phyloP scores from a whole-genome alignment of 108 stramenopile genomes.

The Aurantiochytrium sp. region DNA sequence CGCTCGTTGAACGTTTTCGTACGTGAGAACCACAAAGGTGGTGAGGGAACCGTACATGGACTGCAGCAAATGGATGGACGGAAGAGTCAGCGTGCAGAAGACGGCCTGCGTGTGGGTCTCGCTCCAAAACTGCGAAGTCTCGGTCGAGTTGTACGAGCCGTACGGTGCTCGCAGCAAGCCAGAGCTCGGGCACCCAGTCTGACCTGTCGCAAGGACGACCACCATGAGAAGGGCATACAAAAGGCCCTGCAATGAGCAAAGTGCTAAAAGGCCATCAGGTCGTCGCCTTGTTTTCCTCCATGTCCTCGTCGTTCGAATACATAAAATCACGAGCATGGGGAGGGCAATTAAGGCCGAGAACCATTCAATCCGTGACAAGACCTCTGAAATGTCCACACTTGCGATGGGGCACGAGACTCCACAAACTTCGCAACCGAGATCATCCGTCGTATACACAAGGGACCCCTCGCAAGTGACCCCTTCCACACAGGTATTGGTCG shows the following conservation, averaged over 20 bases:
- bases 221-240: background rate
- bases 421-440: background rate
- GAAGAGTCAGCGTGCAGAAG: background rate
- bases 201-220: background rate
- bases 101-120: background rate
- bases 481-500: too few relatives aligned
- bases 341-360: background rate
- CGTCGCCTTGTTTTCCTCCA: too few relatives aligned
- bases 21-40: background rate
- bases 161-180: background rate
- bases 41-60: background rate
- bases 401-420: background rate
- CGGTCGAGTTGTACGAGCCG: background rate
- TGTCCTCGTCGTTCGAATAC: background rate
- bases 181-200: background rate
- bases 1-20: background rate
- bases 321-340: background rate
- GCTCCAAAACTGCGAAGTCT: background rate
- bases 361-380: background rate
- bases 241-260: background rate
- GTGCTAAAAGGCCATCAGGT: too few relatives aligned
- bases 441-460: background rate
- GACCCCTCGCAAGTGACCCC: background rate
- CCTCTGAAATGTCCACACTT: background rate
- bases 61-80: background rate